These are phyloP conservation scores for Mariannaea elegans DNA, from an alignment of 2,329 filamentous ascomycete genomes.

Conservation along the genomic window DNA sequence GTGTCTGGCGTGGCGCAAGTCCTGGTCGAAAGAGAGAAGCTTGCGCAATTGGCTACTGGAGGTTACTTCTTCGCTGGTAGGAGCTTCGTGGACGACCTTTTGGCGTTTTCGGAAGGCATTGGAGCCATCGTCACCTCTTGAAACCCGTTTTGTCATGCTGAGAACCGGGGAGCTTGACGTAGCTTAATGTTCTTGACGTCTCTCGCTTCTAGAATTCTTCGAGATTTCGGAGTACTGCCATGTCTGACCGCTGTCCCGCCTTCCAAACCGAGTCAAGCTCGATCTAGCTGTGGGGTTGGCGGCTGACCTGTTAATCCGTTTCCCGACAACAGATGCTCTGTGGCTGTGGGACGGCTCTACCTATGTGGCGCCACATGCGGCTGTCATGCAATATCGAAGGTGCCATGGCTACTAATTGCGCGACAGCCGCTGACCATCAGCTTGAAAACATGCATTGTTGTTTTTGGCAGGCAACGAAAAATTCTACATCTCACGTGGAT, in stretches of 20 bases:
- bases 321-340: not conserved
- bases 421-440: constrained; percentile 8
- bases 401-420: constrained; percentile 1
- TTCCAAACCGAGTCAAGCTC: constrained; percentile 30
- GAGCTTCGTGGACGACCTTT: constrained; percentile 64
- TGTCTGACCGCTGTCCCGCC: constrained; percentile 42
- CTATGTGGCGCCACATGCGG: not conserved
- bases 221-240: constrained; percentile 51
- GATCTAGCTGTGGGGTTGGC: not conserved
- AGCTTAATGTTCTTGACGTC: constrained; percentile 19
- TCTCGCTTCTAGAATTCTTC: constrained; percentile 32
- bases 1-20: constrained; percentile 72
- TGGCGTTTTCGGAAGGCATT: constrained; percentile 60
- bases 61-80: constrained; percentile 68
- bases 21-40: constrained; percentile 76
- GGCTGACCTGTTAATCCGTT: constrained; percentile 29
- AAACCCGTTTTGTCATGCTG: constrained; percentile 57
- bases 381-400: not conserved
- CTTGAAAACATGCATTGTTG: not conserved
- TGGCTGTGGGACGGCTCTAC: not conserved
- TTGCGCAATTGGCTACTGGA: constrained; percentile 73
- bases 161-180: constrained; percentile 32
- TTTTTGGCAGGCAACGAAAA: not conserved
- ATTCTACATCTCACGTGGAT: constrained; percentile 32
- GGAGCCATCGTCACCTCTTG: constrained; percentile 50